Percentiles rank a stretch among this genome's conserved stretches.
phyloP scores from a whole-genome alignment of 306 rosid species.

The Medicago ruthenica region DNA sequence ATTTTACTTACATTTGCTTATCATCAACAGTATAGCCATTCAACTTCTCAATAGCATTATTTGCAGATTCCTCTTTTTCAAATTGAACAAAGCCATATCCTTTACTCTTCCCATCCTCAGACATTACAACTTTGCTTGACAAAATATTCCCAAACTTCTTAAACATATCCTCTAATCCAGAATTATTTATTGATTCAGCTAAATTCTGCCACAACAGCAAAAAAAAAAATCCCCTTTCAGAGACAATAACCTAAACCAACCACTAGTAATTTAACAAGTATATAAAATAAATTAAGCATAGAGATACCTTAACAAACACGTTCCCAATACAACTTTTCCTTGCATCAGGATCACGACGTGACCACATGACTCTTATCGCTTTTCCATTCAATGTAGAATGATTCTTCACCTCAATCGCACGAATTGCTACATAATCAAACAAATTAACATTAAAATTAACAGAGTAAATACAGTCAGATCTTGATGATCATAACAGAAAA shows the following conservation, averaged over 20 bases:
- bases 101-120: constrained; percentile 85
- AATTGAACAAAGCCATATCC: constrained; percentile 94
- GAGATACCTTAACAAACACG: constrained; percentile 82
- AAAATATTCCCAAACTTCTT: constrained; percentile 64
- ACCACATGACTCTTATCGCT: constrained; percentile 80
- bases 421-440: constrained; percentile 52
- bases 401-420: constrained; percentile 71
- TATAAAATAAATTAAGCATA: neutral
- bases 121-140: constrained; percentile 79
- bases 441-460: neutral
- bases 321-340: constrained; percentile 76
- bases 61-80: constrained; percentile 78
- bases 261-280: constrained; percentile 11
- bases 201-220: constrained; percentile 61
- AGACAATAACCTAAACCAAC: constrained; percentile 30
- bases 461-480: constrained; percentile 32
- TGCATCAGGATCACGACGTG: constrained; percentile 77
- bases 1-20: constrained; percentile 69
- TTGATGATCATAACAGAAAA: neutral
- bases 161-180: constrained; percentile 67
- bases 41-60: constrained; percentile 71
- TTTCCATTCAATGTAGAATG: constrained; percentile 67
- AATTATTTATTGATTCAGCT: constrained; percentile 58
- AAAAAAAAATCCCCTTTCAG: constrained; percentile 36
- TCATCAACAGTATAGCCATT: constrained; percentile 66